Evolutionary conservation across 1,284 basidiomycete genomes (phyloP).

Genomic region (Polyporus tsugae): DNA sequence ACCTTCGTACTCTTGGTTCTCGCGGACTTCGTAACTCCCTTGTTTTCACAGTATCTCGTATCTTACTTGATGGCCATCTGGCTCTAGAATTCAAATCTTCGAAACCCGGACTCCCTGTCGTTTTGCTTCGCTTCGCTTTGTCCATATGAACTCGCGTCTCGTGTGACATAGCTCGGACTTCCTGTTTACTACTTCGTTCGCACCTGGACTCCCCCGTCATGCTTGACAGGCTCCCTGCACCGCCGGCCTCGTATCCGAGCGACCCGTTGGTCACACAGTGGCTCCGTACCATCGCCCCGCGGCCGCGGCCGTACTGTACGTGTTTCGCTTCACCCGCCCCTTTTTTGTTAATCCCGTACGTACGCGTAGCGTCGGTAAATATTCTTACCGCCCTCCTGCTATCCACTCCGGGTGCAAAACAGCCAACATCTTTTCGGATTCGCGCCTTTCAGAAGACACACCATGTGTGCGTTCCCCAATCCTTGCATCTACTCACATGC

Average conservation of each 20-base stretch:
- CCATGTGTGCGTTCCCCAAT: too few species aligned
- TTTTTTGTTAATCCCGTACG: background rate
- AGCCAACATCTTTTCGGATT: background rate
- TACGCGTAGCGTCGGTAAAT: constrained; percentile 1
- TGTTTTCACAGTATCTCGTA: constrained; percentile 16
- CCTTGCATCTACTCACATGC: too few species aligned
- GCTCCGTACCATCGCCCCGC: background rate
- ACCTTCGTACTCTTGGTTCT: constrained; percentile 13
- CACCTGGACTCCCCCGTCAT: background rate
- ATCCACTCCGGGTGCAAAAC: background rate
- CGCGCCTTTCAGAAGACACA: background rate
- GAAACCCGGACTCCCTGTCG: constrained; percentile 1
- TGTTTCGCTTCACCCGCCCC: background rate
- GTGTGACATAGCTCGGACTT: constrained; percentile 3
- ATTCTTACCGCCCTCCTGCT: background rate
- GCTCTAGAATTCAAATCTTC: constrained; percentile 11
- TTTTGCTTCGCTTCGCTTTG: constrained; percentile 1
- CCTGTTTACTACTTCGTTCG: constrained; percentile 2
- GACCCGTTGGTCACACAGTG: background rate
- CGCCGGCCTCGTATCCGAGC: constrained; percentile 1
- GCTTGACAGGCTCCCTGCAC: background rate
- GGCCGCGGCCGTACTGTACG: background rate
- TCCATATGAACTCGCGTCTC: background rate
- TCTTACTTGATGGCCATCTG: constrained; percentile 19
- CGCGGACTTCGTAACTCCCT: constrained; percentile 10